Base-by-base conservation (phyloP, 2,329 filamentous ascomycete species). In the Ophiostoma piceae region DNA sequence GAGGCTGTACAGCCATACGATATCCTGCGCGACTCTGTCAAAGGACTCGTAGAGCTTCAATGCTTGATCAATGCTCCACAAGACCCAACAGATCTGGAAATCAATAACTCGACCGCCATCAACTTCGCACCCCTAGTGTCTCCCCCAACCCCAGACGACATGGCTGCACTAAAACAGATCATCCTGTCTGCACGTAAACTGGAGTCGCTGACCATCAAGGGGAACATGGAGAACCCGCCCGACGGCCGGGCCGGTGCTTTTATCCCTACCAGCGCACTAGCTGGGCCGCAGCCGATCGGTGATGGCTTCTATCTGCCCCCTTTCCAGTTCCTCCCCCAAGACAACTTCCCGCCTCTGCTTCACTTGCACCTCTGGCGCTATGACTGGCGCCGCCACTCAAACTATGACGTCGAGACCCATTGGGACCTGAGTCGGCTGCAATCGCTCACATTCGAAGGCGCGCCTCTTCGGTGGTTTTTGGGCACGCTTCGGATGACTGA, bases 371-470 rank as follows among this genome's bases (percentile, higher is more conserved):
- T 85, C 51, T 79, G 78, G 67, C 83, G 81, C 1, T 85, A 85
- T 72, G 80, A 84, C 75, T 84, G 83, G 83, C 68, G 71, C 1
- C 76, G 78, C 11, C 83, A 85, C 72, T 75, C 75, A 1, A 66
- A 73, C 0, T 75, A 78, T 2, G 79, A 79, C 3, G 81, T 82
- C 5, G 73, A 70, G 1, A 73, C 71, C 22, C 81, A 84, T 70
- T 85, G 83, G 82, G 78, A 84, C 73, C 80, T 85, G 71, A 80
- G 81, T 4, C 72, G 72, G n/a, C 77, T 85, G 37, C 74, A 76
- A 29, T 78, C 76, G 2, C 77, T 85, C 8, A 75, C 79, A 39
- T 76, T 84, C 43, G 73, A 81, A 35, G 80, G 80, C 35, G 80
- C 84, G 4, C 82, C 83, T 1, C 73, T 82, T 14, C 79, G 77